phyloP scores from a whole-genome alignment of 202 grass and related monocot species.

The Setaria viridis region DNA sequence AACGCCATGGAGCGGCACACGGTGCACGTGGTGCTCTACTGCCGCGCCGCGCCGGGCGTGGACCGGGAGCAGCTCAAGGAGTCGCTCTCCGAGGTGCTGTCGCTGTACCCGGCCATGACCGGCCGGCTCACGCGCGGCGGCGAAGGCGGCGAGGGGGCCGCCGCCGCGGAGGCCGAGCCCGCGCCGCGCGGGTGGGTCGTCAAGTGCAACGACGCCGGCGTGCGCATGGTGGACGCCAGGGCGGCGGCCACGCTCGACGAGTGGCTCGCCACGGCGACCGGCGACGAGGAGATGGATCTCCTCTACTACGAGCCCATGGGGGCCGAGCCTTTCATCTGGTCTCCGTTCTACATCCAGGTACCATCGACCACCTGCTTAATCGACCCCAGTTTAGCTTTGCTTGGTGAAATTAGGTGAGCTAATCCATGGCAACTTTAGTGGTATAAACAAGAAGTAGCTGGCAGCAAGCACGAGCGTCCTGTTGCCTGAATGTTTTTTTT shows the following conservation, averaged over 20 bases:
- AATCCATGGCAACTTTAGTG: neutral
- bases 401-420: conserved; percentile 12
- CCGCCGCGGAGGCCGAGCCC: neutral
- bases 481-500: neutral
- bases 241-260: conserved; percentile 62
- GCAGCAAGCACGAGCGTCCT: neutral
- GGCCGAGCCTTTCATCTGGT: conserved; percentile 70
- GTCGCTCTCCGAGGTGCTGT: conserved; percentile 83
- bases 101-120: conserved; percentile 80
- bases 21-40: conserved; percentile 75
- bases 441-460: neutral
- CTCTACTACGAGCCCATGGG: conserved; percentile 66
- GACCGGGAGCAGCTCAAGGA: conserved; percentile 64
- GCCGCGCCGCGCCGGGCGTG: conserved; percentile 52
- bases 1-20: conserved; percentile 71
- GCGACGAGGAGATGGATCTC: conserved; percentile 81
- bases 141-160: neutral
- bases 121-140: conserved; percentile 57
- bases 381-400: neutral
- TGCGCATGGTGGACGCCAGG: conserved; percentile 70
- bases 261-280: conserved; percentile 65
- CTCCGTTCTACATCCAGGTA: conserved; percentile 89
- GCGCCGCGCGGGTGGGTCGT: conserved; percentile 53
- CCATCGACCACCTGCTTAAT: neutral
- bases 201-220: conserved; percentile 91